Evolutionary conservation across 257 asterid species (phyloP), one percentile per base, ranked within the genome.

Genomic region (Solanum lycopersicoides): DNA sequence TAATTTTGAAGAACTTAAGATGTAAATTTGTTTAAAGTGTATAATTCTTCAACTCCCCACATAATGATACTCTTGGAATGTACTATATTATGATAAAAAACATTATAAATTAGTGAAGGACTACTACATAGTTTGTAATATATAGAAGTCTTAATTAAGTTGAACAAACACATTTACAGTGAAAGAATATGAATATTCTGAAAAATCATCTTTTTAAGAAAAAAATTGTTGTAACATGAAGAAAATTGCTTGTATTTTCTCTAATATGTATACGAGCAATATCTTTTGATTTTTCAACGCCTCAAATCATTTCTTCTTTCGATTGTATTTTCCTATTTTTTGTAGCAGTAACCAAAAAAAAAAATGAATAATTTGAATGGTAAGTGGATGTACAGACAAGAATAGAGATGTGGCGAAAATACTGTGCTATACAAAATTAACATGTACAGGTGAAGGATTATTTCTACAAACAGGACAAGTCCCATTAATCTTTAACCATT

Each of bases 401-500:
- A 44, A 4, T 8, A 53, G 39, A 77, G 39, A 42, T 25, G 39
- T 77, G n/a, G 14, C 5, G 2, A 44, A 44, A 44, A 77, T 2
- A 25, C 50, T 1, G 28, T 82, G 69, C 3, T 50, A 82, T 50
- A 39, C 35, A 47, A 37, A 50, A 82, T 16, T 82, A 82, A 50
- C 35, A 32, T 42, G 63, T 73, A 85, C 69, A 23, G 93, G 91
- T 9, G 93, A 84, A 9, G 98, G 99, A 12, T 93, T 93, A 86
- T 85, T 91, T 91, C 99, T 88, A 74, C 99, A 96, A 66, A 96
- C 84, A 1, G 99, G 99, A 86, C 98, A 96, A 0, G 96, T 84
- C 11, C 93, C 90, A 25, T 96, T 94, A 87, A 90, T 42, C 74
- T 93, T 89, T 86, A 96, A 73, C 99, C 99, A 95, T 88, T 92